These are phyloP conservation scores for Eremochloa ophiuroides DNA, from an alignment of 176 grass and related monocot genomes.

Conservation along the genomic window DNA sequence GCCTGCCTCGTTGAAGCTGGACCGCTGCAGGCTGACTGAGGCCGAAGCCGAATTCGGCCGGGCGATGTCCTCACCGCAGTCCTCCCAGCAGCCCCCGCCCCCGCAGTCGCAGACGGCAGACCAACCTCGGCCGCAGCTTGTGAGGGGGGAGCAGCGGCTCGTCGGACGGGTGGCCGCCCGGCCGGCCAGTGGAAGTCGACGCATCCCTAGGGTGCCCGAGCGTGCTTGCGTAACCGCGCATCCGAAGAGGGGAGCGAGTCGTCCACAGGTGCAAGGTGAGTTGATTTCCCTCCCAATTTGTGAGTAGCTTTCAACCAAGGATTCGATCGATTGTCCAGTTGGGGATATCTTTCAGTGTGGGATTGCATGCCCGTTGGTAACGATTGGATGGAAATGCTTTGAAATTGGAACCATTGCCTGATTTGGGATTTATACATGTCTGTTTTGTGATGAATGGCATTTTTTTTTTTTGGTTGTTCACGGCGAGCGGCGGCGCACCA, in stretches of 20 bases:
- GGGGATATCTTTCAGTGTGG: background rate
- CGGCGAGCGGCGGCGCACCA: background rate
- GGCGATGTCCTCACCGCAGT: too few relatives aligned
- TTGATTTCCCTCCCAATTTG: background rate
- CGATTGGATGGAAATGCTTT: background rate
- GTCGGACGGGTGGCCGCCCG: too few relatives aligned
- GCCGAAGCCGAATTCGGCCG: too few relatives aligned
- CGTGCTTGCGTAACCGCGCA: background rate
- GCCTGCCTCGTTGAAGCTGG: too few relatives aligned
- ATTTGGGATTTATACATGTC: background rate
- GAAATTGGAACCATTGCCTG: background rate
- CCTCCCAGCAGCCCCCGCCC: too few relatives aligned
- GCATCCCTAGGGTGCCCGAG: background rate
- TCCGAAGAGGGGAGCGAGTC: background rate
- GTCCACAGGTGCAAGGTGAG: background rate
- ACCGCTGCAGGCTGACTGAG: too few relatives aligned
- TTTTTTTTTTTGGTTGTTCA: background rate
- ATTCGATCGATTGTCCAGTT: background rate
- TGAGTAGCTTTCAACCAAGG: background rate
- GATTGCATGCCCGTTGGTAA: background rate
- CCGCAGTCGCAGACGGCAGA: too few relatives aligned
- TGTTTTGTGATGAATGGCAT: background rate
- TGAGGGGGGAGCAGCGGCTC: too few relatives aligned
- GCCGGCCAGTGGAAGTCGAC: too few relatives aligned
- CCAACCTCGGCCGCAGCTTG: too few relatives aligned